Evolutionary conservation across 2,329 filamentous ascomycete genomes (phyloP).

Genomic region (Lachnellula cervina): DNA sequence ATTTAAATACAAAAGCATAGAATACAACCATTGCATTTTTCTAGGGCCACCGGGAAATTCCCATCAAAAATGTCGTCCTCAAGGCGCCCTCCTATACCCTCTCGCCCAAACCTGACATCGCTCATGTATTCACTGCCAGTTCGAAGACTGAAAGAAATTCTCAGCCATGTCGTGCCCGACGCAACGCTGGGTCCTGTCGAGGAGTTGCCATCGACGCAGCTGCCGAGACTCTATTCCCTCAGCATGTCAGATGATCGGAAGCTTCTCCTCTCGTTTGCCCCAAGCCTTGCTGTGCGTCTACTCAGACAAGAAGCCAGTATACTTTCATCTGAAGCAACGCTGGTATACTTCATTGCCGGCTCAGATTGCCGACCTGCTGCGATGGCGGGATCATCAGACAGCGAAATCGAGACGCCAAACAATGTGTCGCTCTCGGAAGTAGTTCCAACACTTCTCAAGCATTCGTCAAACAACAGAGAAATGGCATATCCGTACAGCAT

Average conservation of each 20-base stretch:
- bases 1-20: background rate
- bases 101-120: constrained; percentile 22
- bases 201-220: constrained; percentile 28
- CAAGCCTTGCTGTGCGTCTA: constrained; percentile 25
- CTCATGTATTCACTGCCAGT: constrained; percentile 30
- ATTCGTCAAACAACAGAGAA: constrained; percentile 28
- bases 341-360: constrained; percentile 24
- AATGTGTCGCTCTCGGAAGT: background rate
- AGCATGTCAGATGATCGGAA: constrained; percentile 28
- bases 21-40: background rate
- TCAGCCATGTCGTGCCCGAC: constrained; percentile 24
- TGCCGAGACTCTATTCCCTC: constrained; percentile 29
- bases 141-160: constrained; percentile 28
- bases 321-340: constrained; percentile 28
- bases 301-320: constrained; percentile 29
- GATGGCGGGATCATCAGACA: constrained; percentile 2
- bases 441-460: constrained; percentile 29
- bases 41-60: background rate
- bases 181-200: constrained; percentile 25
- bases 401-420: background rate
- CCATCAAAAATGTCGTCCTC: constrained; percentile 20
- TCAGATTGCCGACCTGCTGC: constrained; percentile 8
- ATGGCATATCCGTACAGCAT: constrained; percentile 31
- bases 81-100: constrained; percentile 16
- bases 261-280: constrained; percentile 27